phyloP scores from a whole-genome alignment of 495 filamentous ascomycete species.

The Penicillium salamii region DNA sequence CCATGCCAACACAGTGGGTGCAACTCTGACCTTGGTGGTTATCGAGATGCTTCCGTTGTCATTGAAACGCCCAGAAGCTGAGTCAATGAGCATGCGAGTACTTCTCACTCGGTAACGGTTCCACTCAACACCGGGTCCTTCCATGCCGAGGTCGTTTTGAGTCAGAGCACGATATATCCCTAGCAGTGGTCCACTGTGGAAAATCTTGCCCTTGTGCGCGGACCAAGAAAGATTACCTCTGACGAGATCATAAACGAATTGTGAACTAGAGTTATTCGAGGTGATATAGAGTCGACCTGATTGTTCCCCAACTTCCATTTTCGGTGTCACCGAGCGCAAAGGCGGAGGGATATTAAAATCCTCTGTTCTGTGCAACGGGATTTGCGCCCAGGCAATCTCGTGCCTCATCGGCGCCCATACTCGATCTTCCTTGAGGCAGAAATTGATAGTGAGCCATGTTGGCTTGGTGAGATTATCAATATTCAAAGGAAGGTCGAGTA shows the following conservation, averaged over 20 bases:
- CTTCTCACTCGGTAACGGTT: slow-evolving; percentile 30
- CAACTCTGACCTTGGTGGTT: slow-evolving; percentile 35
- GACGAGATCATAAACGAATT: slow-evolving; percentile 20
- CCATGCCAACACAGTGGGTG: slow-evolving; percentile 55
- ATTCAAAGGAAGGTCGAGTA: slow-evolving; percentile 21
- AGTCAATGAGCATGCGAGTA: slow-evolving; percentile 39
- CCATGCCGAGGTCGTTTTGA: slow-evolving; percentile 55
- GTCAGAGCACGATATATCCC: slow-evolving; percentile 37
- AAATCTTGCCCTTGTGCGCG: slow-evolving; percentile 7
- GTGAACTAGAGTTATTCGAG: slow-evolving; percentile 5
- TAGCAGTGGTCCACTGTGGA: slow-evolving; percentile 20
- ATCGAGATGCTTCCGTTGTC: slow-evolving; percentile 5
- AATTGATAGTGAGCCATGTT: slow-evolving; percentile 46
- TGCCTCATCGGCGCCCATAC: slow-evolving; percentile 47
- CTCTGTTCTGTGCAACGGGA: slow-evolving; percentile 23
- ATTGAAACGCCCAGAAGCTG: slow-evolving; percentile 33
- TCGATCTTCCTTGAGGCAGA: slow-evolving; percentile 31
- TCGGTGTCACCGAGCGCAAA: no score
- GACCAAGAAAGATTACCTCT: slow-evolving; percentile 19
- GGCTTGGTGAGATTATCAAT: background rate
- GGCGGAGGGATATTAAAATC: slow-evolving; percentile 11
- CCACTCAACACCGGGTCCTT: slow-evolving; percentile 26
- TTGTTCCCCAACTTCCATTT: no score
- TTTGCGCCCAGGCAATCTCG: slow-evolving; percentile 51
- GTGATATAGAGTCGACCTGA: slow-evolving; percentile 6